phyloP scores from a whole-genome alignment of 192 early-diverging fungal species.

The Coemansia nantahalensis region DNA sequence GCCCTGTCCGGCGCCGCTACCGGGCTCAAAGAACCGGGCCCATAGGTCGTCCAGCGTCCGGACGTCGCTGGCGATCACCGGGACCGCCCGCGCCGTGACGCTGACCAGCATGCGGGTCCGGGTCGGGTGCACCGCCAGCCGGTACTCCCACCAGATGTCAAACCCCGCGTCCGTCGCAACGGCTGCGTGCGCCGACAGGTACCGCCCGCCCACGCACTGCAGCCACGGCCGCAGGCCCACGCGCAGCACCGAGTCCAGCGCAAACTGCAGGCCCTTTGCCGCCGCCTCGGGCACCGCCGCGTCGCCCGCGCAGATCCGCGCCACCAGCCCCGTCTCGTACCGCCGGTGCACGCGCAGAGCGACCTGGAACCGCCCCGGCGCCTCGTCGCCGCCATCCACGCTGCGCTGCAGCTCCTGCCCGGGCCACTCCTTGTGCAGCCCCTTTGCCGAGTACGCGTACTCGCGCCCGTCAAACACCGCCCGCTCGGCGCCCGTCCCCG shows the following conservation, averaged over 20 bases:
- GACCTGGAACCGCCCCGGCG: slow-evolving; percentile 10
- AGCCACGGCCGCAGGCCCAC: not conserved
- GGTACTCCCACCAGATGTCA: slow-evolving; percentile 36
- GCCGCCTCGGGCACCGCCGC: not conserved
- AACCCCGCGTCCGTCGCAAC: slow-evolving; percentile 10
- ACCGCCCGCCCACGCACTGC: too few species aligned
- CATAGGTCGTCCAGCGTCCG: slow-evolving; percentile 7
- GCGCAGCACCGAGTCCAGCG: slow-evolving; percentile 21
- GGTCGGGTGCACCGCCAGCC: slow-evolving; percentile 13
- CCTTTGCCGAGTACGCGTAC: slow-evolving; percentile 23
- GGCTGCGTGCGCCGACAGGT: not conserved
- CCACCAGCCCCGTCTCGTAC: slow-evolving; percentile 14
- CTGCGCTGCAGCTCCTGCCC: not conserved
- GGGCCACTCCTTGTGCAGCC: slow-evolving; percentile 11
- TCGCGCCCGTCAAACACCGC: slow-evolving; percentile 23
- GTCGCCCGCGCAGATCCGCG: slow-evolving; percentile 5
- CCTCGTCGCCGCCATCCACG: not conserved
- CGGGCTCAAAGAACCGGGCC: slow-evolving; percentile 2
- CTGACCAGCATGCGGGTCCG: slow-evolving; percentile 3
- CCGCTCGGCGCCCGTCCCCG: not conserved
- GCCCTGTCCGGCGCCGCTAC: not conserved
- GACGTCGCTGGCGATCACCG: slow-evolving; percentile 3
- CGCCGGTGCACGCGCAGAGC: slow-evolving; percentile 4
- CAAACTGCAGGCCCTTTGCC: slow-evolving; percentile 18
- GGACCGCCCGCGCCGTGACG: slow-evolving; percentile 9